Evolutionary conservation across 164 flowering plant species (phyloP), one percentile per base, ranked within the genome.

Genomic region (Annona cherimola): DNA sequence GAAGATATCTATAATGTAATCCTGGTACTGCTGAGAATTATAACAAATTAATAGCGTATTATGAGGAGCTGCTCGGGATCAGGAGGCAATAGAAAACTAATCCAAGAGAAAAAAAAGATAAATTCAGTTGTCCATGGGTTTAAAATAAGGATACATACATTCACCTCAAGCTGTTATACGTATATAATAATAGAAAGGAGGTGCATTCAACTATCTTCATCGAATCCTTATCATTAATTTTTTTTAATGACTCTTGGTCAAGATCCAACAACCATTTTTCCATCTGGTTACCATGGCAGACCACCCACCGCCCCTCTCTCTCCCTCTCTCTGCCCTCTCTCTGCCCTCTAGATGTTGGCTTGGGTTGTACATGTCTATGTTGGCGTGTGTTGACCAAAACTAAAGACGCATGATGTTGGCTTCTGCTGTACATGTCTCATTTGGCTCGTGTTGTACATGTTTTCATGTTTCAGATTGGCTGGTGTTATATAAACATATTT

Each of bases 281-380:
- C 12, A 14, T n/a, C n/a, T n/a, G n/a, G 12, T 9, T 39, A 3
- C 45, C 42, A 35, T 63, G 45, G 45, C 66, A 39, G 45, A 63
- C 66, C 44, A 40, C n/a, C 14, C 66, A 63, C n/a, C n/a, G n/a
- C 43, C 67, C 14, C 42, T 12, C 67, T 41, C 67, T 63, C 44
- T 63, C 66, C 3, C 66, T 63, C 44, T 63, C 45, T 63, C 14
- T 59, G 4, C 19, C 61, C 14, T 50, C 57, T 50, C 57, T 1
- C 57, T 50, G 6, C 57, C 57, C 57, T 6, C 14, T 50, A 6
- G 57, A 6, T 6, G 14, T 50, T 50, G 11, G 6, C 14, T 50
- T 50, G 14, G 6, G 57, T 9, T 57, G 0, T 57, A 0, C 18
- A 3, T 55, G 5, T 6, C 26, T 19, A 7, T 20, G 5, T n/a